Evolutionary conservation across 2,329 filamentous ascomycete genomes (phyloP).

Genomic region (Penicillium concentricum): DNA sequence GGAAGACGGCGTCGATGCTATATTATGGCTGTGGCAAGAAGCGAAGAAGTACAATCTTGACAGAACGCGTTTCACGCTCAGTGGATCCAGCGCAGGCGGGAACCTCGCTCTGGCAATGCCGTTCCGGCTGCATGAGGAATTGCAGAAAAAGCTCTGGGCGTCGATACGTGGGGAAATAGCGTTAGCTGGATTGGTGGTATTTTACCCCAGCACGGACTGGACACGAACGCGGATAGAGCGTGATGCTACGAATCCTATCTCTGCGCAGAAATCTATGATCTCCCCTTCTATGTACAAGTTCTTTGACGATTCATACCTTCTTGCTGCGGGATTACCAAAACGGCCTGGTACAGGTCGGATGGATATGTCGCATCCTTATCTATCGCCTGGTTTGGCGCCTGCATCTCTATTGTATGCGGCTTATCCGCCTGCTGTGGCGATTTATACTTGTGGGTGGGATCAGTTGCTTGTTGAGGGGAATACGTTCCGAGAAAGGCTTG

Average conservation of each 20-base stretch:
- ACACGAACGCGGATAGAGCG: slow-evolving; percentile 14
- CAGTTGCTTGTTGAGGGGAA: slow-evolving; percentile 23
- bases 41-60: slow-evolving; percentile 19
- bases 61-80: slow-evolving; percentile 11
- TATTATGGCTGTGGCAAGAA: slow-evolving; percentile 23
- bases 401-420: slow-evolving; percentile 7
- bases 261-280: slow-evolving; percentile 11
- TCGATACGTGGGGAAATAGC: neutral
- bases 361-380: slow-evolving; percentile 20
- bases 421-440: slow-evolving; percentile 15
- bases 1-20: slow-evolving; percentile 26
- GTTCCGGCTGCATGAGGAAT: slow-evolving; percentile 13
- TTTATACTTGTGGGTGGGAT: slow-evolving; percentile 26
- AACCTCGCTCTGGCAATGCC: slow-evolving; percentile 18
- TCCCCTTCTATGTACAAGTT: slow-evolving; percentile 9
- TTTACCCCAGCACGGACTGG: slow-evolving; percentile 20
- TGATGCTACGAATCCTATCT: slow-evolving; percentile 17
- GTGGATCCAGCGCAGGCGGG: slow-evolving; percentile 21
- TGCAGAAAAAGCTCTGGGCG: neutral
- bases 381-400: slow-evolving; percentile 19
- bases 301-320: slow-evolving; percentile 21
- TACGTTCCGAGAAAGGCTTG: slow-evolving; percentile 17
- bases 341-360: neutral
- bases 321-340: slow-evolving; percentile 8
- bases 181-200: slow-evolving; percentile 15